A percentile compares a stretch with the other conserved stretches of the same genome.
Evolutionary conservation across 192 early-diverging fungal genomes (phyloP).

Genomic region (Rhizoclosmatium sp.): DNA sequence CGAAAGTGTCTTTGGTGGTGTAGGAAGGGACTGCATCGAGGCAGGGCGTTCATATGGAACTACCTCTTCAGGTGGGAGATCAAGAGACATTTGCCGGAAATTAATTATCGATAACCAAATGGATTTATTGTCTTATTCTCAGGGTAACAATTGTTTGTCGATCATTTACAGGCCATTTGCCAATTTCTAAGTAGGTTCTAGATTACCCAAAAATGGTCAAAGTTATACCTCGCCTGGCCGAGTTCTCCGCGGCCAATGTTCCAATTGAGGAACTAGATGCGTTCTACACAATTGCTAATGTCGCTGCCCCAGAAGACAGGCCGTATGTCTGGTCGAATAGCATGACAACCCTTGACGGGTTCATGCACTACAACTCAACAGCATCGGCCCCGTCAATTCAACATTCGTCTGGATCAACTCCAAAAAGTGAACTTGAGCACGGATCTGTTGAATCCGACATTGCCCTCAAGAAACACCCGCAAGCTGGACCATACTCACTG

Average conservation of each 20-base stretch:
- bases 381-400: too few relatives aligned
- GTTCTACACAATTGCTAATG: slow-evolving; percentile 37
- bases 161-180: too few relatives aligned
- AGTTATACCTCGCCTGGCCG: slow-evolving; percentile 27
- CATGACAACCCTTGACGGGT: slow-evolving; percentile 45
- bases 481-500: slow-evolving; percentile 26
- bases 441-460: slow-evolving; percentile 31
- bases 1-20: not conserved
- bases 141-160: too few relatives aligned
- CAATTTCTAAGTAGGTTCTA: not conserved
- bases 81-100: too few relatives aligned
- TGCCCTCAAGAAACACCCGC: slow-evolving; percentile 34
- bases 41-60: too few relatives aligned
- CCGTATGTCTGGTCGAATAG: slow-evolving; percentile 52
- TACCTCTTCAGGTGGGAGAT: too few relatives aligned
- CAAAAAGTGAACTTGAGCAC: slow-evolving; percentile 3
- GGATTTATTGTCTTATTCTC: too few relatives aligned
- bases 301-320: slow-evolving; percentile 2
- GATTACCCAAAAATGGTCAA: not conserved
- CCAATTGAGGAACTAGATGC: slow-evolving; percentile 40
- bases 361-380: slow-evolving; percentile 39
- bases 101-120: too few relatives aligned
- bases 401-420: not conserved
- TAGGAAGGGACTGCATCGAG: too few relatives aligned
- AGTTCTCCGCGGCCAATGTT: slow-evolving; percentile 38